Evolutionary conservation across 2,329 filamentous ascomycete species (phyloP).

Genomic region (Aspergillus amoenus): DNA sequence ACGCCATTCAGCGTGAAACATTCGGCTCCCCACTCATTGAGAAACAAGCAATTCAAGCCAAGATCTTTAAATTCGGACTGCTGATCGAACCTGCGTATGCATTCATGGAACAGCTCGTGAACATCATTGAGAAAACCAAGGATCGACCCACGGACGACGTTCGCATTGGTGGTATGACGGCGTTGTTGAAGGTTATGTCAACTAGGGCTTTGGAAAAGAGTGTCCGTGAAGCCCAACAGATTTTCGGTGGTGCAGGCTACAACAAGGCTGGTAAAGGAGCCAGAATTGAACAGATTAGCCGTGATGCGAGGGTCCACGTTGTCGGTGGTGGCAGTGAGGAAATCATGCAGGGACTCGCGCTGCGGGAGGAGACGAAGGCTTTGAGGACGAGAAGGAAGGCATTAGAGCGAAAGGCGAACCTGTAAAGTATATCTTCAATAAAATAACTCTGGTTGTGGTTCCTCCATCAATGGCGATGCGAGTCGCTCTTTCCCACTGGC

Average conservation of each 20-base stretch:
- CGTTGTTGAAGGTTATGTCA: conserved; percentile 53
- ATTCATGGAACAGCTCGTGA: conserved; percentile 62
- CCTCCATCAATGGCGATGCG: no score
- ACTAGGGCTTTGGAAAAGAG: conserved; percentile 55
- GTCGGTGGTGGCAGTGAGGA: conserved; percentile 43
- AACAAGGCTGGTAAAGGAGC: conserved; percentile 51
- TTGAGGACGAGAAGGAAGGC: conserved; percentile 26
- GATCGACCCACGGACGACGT: conserved; percentile 38
- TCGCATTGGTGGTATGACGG: conserved; percentile 53
- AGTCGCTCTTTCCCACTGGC: no score
- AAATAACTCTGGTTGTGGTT: no score
- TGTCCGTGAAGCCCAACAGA: conserved; percentile 56
- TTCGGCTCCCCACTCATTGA: conserved; percentile 60
- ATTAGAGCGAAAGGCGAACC: conserved; percentile 27
- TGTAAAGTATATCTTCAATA: conserved; percentile 11
- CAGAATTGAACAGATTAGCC: conserved; percentile 54
- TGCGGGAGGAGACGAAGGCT: conserved; percentile 33
- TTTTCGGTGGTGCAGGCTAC: conserved; percentile 55
- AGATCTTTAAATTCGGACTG: conserved; percentile 59
- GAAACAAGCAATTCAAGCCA: conserved; percentile 60
- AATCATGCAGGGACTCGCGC: conserved; percentile 38
- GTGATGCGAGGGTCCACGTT: conserved; percentile 51
- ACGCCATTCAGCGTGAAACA: conserved; percentile 63
- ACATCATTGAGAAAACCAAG: conserved; percentile 50
- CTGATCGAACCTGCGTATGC: conserved; percentile 63